These are phyloP conservation scores for Mrakiaceae sp. DNA, from an alignment of 1,284 basidiomycete species.

Conservation along the genomic window DNA sequence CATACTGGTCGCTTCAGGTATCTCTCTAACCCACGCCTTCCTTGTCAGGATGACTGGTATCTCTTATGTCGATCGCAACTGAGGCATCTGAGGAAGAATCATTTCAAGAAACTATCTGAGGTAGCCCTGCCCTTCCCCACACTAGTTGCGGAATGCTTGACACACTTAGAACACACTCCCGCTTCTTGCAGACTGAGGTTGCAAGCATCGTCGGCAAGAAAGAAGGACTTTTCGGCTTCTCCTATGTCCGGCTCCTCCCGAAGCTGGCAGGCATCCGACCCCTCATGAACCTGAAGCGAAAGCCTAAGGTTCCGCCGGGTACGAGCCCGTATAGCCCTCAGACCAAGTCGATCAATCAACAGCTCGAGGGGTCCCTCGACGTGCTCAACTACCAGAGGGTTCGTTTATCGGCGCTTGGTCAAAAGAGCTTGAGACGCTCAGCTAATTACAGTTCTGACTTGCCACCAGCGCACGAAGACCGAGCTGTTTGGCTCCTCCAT, in stretches of 20 bases:
- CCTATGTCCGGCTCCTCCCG: slow-evolving; percentile 77
- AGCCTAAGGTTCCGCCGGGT: slow-evolving; percentile 30
- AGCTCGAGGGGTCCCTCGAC: slow-evolving; percentile 69
- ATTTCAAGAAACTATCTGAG: slow-evolving; percentile 28
- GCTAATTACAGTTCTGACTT: not conserved
- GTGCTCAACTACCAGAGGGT: slow-evolving; percentile 81
- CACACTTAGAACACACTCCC: not conserved
- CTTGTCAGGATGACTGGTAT: slow-evolving; percentile 77
- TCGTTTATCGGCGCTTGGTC: not conserved
- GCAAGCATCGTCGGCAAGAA: slow-evolving; percentile 8
- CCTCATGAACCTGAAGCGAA: slow-evolving; percentile 79
- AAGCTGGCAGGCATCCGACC: slow-evolving; percentile 91
- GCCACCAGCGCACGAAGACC: slow-evolving; percentile 9
- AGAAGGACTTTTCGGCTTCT: slow-evolving; percentile 49
- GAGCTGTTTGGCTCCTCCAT: slow-evolving; percentile 61
- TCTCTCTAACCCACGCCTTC: too few relatives aligned
- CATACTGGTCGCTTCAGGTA: too few relatives aligned
- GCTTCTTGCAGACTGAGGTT: slow-evolving; percentile 41
- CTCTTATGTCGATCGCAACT: slow-evolving; percentile 68
- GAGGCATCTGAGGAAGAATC: slow-evolving; percentile 44
- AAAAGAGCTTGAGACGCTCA: not conserved
- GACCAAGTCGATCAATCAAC: slow-evolving; percentile 65
- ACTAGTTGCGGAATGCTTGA: slow-evolving; percentile 14
- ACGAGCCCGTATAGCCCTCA: not conserved
- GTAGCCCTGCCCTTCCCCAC: slow-evolving; percentile 19